Conservation (phyloP, 306 rosid species). For the Ceratonia siliqua region DNA sequence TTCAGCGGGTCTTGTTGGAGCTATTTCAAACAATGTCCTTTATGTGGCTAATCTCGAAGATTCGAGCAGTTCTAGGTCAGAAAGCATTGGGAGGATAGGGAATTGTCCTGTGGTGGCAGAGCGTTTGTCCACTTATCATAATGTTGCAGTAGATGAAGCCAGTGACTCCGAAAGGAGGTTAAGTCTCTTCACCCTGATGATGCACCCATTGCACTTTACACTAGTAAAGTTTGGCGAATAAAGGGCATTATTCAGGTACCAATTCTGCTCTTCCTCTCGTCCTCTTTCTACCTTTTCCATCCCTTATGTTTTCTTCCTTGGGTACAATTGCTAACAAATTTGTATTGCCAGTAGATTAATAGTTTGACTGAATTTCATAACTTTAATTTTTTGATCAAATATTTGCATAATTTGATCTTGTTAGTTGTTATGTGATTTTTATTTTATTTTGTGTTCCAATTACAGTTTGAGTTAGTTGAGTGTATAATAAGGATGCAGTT, state of each 20-base stretch:
- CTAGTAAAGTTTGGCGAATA: conserved; percentile 67
- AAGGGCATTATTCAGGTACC: conserved; percentile 80
- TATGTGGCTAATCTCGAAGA: conserved; percentile 76
- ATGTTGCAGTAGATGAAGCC: conserved; percentile 65
- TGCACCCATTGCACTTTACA: conserved; percentile 55
- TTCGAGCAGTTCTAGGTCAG: conserved; percentile 69
- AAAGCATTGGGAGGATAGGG: conserved; percentile 33
- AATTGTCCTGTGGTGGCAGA: conserved; percentile 51
- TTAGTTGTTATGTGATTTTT: background rate
- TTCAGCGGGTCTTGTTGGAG: conserved; percentile 68
- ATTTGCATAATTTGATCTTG: background rate
- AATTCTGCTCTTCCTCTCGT: background rate
- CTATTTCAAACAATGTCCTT: conserved; percentile 49
- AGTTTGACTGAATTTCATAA: background rate
- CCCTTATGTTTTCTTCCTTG: background rate
- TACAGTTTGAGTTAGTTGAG: background rate
- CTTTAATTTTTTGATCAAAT: background rate
- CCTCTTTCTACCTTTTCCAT: too few species aligned
- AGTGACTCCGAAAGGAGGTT: conserved; percentile 69
- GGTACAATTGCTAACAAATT: background rate
- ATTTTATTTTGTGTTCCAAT: background rate
- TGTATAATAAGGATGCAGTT: background rate
- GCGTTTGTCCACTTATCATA: conserved; percentile 70
- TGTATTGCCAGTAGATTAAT: background rate
- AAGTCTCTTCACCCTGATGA: conserved; percentile 80